phyloP scores from a whole-genome alignment of 768 basidiomycete genomes.

The Tulasnella sp. region DNA sequence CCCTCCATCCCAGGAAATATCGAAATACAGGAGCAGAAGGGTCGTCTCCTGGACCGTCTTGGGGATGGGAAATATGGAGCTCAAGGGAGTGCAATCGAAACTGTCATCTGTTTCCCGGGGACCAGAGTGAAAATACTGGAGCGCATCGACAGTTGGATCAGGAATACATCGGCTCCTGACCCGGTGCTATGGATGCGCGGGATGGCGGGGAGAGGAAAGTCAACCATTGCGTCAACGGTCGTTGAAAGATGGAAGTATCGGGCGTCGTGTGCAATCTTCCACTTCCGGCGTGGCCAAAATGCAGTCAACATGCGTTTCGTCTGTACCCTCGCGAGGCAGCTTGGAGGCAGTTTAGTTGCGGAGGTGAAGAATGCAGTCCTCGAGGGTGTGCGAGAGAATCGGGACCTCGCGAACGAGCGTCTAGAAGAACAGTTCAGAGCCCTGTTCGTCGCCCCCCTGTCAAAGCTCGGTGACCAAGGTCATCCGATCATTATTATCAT shows the following conservation, averaged over 20 bases:
- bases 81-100: neutral
- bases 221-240: neutral
- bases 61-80: neutral
- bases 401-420: neutral
- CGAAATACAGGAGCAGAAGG: neutral
- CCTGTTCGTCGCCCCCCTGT: neutral
- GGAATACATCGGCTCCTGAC: neutral
- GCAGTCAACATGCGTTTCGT: neutral
- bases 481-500: no score
- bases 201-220: neutral
- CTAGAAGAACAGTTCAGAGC: neutral
- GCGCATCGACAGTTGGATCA: neutral
- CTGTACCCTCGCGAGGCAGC: neutral
- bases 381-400: neutral
- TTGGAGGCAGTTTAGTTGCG: neutral
- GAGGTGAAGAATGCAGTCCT: neutral
- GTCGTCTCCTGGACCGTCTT: neutral
- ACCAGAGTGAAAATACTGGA: neutral
- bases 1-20: neutral
- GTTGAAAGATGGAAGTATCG: neutral
- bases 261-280: neutral
- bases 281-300: neutral
- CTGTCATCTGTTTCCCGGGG: neutral
- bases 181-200: neutral
- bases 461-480: neutral